These are phyloP conservation scores for Schizochytrium sp. DNA, from an alignment of 108 stramenopile genomes.

Conservation along the genomic window DNA sequence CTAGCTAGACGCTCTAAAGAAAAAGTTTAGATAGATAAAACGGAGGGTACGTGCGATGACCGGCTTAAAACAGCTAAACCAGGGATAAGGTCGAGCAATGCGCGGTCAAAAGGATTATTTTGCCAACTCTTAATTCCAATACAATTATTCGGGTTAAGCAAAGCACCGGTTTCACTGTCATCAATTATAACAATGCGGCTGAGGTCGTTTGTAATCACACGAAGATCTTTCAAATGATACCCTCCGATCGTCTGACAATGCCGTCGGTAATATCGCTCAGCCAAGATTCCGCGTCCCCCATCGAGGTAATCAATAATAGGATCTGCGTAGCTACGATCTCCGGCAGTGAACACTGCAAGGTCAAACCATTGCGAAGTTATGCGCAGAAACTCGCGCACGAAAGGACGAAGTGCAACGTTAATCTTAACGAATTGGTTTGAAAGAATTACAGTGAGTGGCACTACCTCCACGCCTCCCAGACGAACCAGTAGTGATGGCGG, in stretches of 20 bases:
- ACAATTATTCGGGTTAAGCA: conserved; percentile 40
- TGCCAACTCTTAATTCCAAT: not conserved
- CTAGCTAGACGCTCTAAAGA: too few relatives aligned
- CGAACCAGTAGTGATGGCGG: not conserved
- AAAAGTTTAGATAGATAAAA: not conserved
- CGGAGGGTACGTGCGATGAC: not conserved
- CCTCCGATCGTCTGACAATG: conserved; percentile 23
- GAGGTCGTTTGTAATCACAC: not conserved
- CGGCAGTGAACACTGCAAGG: conserved; percentile 34
- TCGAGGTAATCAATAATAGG: conserved; percentile 47
- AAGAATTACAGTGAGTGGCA: conserved; percentile 2
- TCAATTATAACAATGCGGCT: conserved; percentile 38
- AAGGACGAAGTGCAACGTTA: not conserved
- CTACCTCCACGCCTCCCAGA: not conserved
- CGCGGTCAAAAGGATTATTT: not conserved
- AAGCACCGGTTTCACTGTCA: conserved; percentile 10
- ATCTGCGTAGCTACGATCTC: conserved; percentile 53
- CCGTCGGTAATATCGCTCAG: conserved; percentile 8
- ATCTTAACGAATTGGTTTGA: conserved; percentile 27
- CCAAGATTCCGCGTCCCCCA: not conserved
- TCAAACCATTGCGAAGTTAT: conserved; percentile 1
- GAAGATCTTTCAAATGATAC: conserved; percentile 10
- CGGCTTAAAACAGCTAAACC: conserved; percentile 9
- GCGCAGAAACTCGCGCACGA: not conserved
- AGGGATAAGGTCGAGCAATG: not conserved